A percentile compares a stretch with the other conserved stretches of the same genome.
These are phyloP conservation scores for Auriscalpium orientale DNA, from an alignment of 768 basidiomycete species.

Conservation along the genomic window DNA sequence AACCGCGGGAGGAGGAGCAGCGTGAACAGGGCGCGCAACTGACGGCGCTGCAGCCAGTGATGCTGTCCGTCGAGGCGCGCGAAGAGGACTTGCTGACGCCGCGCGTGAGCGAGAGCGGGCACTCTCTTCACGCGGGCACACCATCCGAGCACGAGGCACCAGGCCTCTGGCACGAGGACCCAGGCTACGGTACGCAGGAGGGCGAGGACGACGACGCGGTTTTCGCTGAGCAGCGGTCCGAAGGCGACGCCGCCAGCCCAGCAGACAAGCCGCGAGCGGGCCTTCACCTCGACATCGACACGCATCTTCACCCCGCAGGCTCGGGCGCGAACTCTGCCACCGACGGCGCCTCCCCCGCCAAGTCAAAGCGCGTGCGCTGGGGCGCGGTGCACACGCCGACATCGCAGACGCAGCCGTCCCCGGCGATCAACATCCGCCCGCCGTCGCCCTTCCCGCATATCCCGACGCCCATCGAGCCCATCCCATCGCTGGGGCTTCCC, in stretches of 20 bases:
- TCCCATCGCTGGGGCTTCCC: background rate
- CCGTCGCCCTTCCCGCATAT: background rate
- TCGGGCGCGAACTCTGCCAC: too few species aligned
- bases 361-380: background rate
- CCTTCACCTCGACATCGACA: too few species aligned
- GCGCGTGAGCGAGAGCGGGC: background rate
- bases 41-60: slow-evolving; percentile 4
- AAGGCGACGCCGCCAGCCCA: background rate
- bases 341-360: too few species aligned
- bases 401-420: background rate
- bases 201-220: slow-evolving; percentile 6
- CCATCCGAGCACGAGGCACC: background rate
- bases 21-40: background rate
- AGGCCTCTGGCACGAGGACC: slow-evolving; percentile 1
- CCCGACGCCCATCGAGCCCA: background rate
- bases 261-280: too few species aligned
- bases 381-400: background rate
- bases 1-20: slow-evolving; percentile 4
- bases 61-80: slow-evolving; percentile 1
- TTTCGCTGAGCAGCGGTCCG: background rate
- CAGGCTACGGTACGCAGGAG: slow-evolving; percentile 13
- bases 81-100: background rate
- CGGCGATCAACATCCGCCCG: background rate
- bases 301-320: too few species aligned
- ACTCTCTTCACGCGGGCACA: background rate